Conservation (phyloP, 345 rosid species). For the Anastatica hierochuntica region DNA sequence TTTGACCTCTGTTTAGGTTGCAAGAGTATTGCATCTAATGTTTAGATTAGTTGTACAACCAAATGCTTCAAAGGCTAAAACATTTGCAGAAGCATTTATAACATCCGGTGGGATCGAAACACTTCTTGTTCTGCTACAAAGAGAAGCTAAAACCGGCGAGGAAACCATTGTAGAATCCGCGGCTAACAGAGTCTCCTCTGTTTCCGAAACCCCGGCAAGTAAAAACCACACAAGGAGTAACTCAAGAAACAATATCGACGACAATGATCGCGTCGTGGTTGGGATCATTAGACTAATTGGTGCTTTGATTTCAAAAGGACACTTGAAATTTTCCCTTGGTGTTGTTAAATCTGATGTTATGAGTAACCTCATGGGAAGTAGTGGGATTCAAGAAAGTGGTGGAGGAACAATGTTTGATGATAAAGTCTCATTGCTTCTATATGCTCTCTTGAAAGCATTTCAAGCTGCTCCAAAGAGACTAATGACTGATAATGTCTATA, state of each 20-base stretch:
- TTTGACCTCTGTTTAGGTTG: slow-evolving; percentile 44
- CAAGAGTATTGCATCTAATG: slow-evolving; percentile 80
- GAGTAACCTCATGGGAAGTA: slow-evolving; percentile 49
- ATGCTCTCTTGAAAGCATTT: slow-evolving; percentile 79
- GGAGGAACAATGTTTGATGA: slow-evolving; percentile 90
- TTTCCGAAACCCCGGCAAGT: slow-evolving; percentile 35
- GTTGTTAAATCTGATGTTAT: slow-evolving; percentile 41
- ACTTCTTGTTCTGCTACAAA: slow-evolving; percentile 87
- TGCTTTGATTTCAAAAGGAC: slow-evolving; percentile 67
- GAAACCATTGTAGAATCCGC: slow-evolving; percentile 20
- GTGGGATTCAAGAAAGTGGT: slow-evolving; percentile 54
- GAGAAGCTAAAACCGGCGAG: slow-evolving; percentile 87
- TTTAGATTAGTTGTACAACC: slow-evolving; percentile 89
- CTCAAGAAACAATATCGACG: slow-evolving; percentile 56
- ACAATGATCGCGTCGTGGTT: slow-evolving; percentile 67
- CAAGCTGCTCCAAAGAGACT: slow-evolving; percentile 88
- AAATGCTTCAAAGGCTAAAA: slow-evolving; percentile 58
- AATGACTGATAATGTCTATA: slow-evolving; percentile 64
- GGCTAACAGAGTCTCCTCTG: slow-evolving; percentile 34
- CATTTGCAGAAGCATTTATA: slow-evolving; percentile 74
- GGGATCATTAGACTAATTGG: slow-evolving; percentile 76
- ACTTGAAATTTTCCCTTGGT: slow-evolving; percentile 46
- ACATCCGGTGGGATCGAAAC: slow-evolving; percentile 86
- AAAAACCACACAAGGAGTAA: slow-evolving; percentile 56
- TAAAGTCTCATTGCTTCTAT: slow-evolving; percentile 77